These are phyloP conservation scores for Cladosporium colombiae DNA, from an alignment of 2,329 filamentous ascomycete genomes.

Conservation along the genomic window DNA sequence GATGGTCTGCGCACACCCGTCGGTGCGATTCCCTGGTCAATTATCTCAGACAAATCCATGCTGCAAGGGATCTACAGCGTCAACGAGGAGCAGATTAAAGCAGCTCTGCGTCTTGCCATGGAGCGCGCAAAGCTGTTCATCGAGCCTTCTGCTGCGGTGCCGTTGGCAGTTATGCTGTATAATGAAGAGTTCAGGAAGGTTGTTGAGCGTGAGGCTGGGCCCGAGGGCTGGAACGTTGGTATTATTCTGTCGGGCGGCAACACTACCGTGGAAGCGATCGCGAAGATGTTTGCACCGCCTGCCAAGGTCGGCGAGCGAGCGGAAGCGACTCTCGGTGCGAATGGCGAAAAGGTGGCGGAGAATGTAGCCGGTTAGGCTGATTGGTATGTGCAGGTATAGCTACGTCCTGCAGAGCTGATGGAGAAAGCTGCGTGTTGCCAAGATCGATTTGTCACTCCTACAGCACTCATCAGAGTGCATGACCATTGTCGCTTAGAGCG, in stretches of 20 bases:
- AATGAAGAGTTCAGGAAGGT: constrained; percentile 75
- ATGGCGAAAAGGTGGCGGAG: constrained; percentile 43
- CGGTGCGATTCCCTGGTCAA: constrained; percentile 69
- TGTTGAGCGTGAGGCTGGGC: constrained; percentile 69
- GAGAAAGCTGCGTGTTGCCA: no score
- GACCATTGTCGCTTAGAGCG: no score
- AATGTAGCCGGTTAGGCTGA: constrained; percentile 51
- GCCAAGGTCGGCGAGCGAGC: constrained; percentile 37
- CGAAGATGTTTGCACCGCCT: constrained; percentile 48
- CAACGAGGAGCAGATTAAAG: constrained; percentile 75
- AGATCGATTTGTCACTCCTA: no score
- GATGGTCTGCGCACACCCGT: constrained; percentile 84
- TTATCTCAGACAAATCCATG: constrained; percentile 69
- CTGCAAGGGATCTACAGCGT: constrained; percentile 71
- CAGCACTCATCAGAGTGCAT: no score
- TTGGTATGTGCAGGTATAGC: no score
- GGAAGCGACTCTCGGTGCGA: constrained; percentile 40
- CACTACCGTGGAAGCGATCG: constrained; percentile 60
- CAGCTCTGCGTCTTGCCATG: constrained; percentile 72
- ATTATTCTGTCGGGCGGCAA: constrained; percentile 62
- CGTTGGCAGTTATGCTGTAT: constrained; percentile 74
- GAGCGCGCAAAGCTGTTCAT: constrained; percentile 87
- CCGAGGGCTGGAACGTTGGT: constrained; percentile 69
- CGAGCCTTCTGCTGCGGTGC: constrained; percentile 81
- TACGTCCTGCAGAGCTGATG: no score